Base-by-base conservation (phyloP, 2,329 filamentous ascomycete species). In the Aspergillus eucalypticola region DNA sequence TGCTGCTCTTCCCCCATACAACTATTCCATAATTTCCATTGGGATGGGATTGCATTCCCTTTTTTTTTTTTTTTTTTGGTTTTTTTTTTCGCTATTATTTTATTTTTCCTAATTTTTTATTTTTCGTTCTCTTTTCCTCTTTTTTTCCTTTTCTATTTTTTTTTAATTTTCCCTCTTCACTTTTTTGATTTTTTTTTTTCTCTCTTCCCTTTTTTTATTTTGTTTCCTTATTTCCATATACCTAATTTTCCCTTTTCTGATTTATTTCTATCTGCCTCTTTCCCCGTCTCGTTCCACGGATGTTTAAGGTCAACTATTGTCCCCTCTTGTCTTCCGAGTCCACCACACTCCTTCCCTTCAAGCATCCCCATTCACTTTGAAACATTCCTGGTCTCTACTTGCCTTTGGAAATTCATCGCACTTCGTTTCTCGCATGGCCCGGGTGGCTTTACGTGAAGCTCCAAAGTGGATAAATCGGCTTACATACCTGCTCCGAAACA, bases 381-480 rank as follows among this genome's bases (percentile, higher is more conserved):
- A 54, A 42, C 49, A 54, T 49, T 50, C 56, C 44, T 54, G 39
- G 13, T 54, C 50, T 58, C 39, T 51, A 32, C 42, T 48, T 41
- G 29, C 39, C 44, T 41, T 58, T 48, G 17, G 15, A 23, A 7
- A 48, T 25, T 51, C 44, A 17, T 51, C 32, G 51, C 49, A 32
- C 19, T 52, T 59, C 15, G 46, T 59, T 35, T 35, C 41, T 65
- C 55, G 53, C 44, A 64, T 64, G 64, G 64, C 59, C 62, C 39
- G 41, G 46, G 63, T 63, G 57, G 56, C 60, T 61, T 49, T 56
- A 35, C 53, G 55, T 58, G 53, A 60, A 53, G 54, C 56, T 58
- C 46, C 54, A 54, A 50, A 57, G 64, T 66, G 64, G 60, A 62
- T 63, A 60, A 56, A 63, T 66, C 64, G 63, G 63, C 65, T 66